phyloP scores from a whole-genome alignment of 2,329 filamentous ascomycete genomes.

The Diplodia sapinea region DNA sequence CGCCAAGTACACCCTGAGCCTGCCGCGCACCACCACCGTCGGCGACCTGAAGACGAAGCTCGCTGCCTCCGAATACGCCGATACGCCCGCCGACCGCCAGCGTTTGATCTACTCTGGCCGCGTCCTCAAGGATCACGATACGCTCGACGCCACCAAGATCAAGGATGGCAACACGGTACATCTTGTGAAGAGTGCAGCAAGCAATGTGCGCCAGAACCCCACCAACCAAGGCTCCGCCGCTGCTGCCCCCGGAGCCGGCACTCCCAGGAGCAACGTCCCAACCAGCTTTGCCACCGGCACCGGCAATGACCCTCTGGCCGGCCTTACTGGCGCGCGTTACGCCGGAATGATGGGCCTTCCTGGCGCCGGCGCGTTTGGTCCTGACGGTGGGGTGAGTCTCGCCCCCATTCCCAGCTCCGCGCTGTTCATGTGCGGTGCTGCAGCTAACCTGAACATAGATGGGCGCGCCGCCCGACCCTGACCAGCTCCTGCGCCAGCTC shows the following conservation, averaged over 20 bases:
- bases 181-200: conserved; percentile 93
- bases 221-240: conserved; percentile 59
- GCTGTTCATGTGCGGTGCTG: neutral
- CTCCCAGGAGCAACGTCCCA: conserved; percentile 59
- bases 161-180: conserved; percentile 96
- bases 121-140: conserved; percentile 93
- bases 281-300: conserved; percentile 79
- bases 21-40: conserved; percentile 76
- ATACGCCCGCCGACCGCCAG: conserved; percentile 85
- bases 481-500: conserved; percentile 83
- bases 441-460: conserved; percentile 68
- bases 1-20: conserved; percentile 80
- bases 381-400: conserved; percentile 84
- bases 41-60: conserved; percentile 90
- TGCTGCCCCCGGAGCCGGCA: conserved; percentile 48
- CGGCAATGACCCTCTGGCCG: conserved; percentile 86
- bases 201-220: conserved; percentile 71
- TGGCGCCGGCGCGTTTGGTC: conserved; percentile 85
- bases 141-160: conserved; percentile 86
- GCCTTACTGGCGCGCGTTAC: conserved; percentile 89
- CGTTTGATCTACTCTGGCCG: conserved; percentile 96
- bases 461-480: conserved; percentile 82
- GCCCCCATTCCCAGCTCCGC: neutral
- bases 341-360: conserved; percentile 91
- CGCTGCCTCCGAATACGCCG: conserved; percentile 78